These are phyloP conservation scores for Aspergillus ustus DNA, from an alignment of 2,329 filamentous ascomycete species.

Conservation along the genomic window DNA sequence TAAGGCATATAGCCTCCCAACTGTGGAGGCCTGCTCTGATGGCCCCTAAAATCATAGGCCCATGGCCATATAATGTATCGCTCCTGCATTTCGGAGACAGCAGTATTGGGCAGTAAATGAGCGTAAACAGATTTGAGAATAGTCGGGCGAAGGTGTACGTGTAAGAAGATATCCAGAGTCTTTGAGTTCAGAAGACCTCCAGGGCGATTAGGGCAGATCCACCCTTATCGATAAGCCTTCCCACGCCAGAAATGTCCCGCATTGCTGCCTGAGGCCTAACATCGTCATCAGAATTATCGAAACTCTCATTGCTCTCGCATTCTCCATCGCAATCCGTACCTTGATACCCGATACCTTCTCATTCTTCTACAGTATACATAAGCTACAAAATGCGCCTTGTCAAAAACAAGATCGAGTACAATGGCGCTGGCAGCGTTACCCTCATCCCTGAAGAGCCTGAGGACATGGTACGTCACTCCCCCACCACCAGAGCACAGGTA, in stretches of 20 bases:
- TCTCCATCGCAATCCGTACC: not conserved
- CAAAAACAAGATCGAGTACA: slow-evolving; percentile 68
- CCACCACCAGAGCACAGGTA: not conserved
- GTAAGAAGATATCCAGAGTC: not conserved
- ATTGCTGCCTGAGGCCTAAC: slow-evolving; percentile 19
- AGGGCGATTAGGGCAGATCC: slow-evolving; percentile 17
- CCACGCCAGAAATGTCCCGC: slow-evolving; percentile 24
- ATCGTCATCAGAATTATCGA: slow-evolving; percentile 10
- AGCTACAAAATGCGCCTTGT: slow-evolving; percentile 63
- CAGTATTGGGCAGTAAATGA: not conserved
- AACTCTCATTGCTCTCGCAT: slow-evolving; percentile 1
- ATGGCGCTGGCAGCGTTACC: slow-evolving; percentile 68
- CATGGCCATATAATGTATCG: not conserved
- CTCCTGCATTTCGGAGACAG: not conserved
- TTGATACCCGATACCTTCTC: not conserved
- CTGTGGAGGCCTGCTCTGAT: too few relatives aligned
- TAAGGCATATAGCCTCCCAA: too few relatives aligned
- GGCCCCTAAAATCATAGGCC: not conserved
- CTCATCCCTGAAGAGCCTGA: slow-evolving; percentile 74
- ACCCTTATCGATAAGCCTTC: slow-evolving; percentile 31
- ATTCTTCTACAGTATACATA: not conserved
- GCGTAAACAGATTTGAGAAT: not conserved
- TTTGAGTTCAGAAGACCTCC: not conserved
- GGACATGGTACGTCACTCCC: slow-evolving; percentile 64
- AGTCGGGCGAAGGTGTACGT: not conserved